Conservation (phyloP, 805 yeast species). For the Pichia heedii region DNA sequence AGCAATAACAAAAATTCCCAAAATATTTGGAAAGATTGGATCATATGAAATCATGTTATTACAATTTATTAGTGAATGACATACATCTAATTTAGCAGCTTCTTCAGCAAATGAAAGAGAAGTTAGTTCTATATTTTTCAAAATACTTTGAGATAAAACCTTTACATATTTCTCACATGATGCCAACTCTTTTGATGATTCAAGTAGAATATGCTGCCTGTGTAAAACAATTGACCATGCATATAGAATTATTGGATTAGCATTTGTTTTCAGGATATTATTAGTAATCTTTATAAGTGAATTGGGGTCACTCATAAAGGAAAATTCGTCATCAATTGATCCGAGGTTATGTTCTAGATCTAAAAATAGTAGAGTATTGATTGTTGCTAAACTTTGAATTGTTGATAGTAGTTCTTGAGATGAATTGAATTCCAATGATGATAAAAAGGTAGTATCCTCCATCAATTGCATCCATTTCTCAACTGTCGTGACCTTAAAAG, state of each 20-base stretch:
- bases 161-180: slow-evolving; percentile 9
- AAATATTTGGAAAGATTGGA: slow-evolving; percentile 39
- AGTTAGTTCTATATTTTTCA: slow-evolving; percentile 16
- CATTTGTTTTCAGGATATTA: slow-evolving; percentile 21
- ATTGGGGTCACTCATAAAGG: slow-evolving; percentile 36
- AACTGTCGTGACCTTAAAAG: slow-evolving; percentile 26
- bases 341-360: slow-evolving; percentile 47
- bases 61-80: slow-evolving; percentile 33
- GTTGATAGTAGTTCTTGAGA: slow-evolving; percentile 8
- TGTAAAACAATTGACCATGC: slow-evolving; percentile 59
- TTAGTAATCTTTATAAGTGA: slow-evolving; percentile 23
- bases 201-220: slow-evolving; percentile 38
- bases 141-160: slow-evolving; percentile 5
- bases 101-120: slow-evolving; percentile 31
- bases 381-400: slow-evolving; percentile 39
- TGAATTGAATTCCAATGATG: slow-evolving; percentile 3
- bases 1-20: slow-evolving; percentile 36
- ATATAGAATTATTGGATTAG: slow-evolving; percentile 45
- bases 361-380: slow-evolving; percentile 42
- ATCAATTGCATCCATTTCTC: slow-evolving; percentile 49
- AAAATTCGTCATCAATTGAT: slow-evolving; percentile 28
- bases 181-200: slow-evolving; percentile 19
- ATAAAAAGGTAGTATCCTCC: slow-evolving; percentile 23
- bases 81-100: slow-evolving; percentile 36
- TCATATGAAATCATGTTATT: slow-evolving; percentile 40